These are phyloP conservation scores for Colletotrichum spinosum DNA, from an alignment of 2,329 filamentous ascomycete species.

Conservation along the genomic window DNA sequence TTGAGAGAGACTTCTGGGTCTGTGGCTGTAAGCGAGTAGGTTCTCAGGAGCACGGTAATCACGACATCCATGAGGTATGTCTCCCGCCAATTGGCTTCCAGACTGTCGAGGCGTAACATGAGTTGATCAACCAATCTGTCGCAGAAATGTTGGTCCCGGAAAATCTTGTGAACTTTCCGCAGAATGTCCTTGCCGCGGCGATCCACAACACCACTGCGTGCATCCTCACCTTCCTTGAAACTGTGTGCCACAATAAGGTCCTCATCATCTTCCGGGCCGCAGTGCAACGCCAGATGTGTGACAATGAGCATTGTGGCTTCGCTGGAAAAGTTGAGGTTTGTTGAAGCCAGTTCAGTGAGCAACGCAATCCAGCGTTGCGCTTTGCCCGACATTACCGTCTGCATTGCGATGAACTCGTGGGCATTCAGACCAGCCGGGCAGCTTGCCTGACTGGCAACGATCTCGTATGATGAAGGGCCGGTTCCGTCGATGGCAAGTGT, in stretches of 20 bases:
- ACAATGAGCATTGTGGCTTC: conserved; percentile 62
- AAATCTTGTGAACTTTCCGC: conserved; percentile 60
- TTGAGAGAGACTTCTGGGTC: conserved; percentile 26
- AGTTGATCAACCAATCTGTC: conserved; percentile 60
- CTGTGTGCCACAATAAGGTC: too few relatives aligned
- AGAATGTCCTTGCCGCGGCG: conserved; percentile 43
- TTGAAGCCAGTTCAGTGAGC: conserved; percentile 61
- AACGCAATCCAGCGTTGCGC: conserved; percentile 62
- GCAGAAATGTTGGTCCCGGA: conserved; percentile 64
- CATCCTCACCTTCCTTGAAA: too few relatives aligned
- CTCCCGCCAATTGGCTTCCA: conserved; percentile 70
- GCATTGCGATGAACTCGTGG: conserved; percentile 66
- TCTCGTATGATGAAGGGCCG: conserved; percentile 64
- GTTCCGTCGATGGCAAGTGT: conserved; percentile 46
- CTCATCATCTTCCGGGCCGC: conserved; percentile 57
- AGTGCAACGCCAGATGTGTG: conserved; percentile 63
- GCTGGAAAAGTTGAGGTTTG: conserved; percentile 70
- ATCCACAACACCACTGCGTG: too few relatives aligned
- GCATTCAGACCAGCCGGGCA: conserved; percentile 60
- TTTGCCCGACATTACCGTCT: conserved; percentile 58
- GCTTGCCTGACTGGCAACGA: conserved; percentile 60
- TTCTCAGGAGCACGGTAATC: conserved; percentile 61
- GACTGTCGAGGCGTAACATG: conserved; percentile 51
- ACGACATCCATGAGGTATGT: conserved; percentile 67
- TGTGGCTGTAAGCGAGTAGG: conserved; percentile 40